Evolutionary conservation across 768 basidiomycete genomes (phyloP), one percentile per base, ranked within the genome.

Genomic region (Mycena sanguinolenta): DNA sequence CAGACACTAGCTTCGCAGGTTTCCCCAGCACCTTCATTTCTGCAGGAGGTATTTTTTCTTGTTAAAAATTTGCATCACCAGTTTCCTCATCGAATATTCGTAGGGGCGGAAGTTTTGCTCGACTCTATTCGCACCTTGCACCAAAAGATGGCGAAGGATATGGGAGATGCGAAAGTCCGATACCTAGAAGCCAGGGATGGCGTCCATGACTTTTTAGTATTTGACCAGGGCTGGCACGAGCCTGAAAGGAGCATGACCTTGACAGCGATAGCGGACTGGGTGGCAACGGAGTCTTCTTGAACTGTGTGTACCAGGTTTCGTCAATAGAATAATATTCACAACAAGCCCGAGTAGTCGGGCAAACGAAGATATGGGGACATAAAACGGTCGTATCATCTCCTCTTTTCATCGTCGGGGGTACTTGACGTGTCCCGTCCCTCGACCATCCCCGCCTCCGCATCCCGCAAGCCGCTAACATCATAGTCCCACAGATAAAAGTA

Each of bases 401-500:
- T 70, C 58, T 70, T 70, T 13, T 60, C 59, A 1, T 65, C 53
- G 13, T 28, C 60, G 16, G 63, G 44, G 17, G 49, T 57, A 34
- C 65, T 53, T 64, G 65, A 13, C 19, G 46, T 61, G 34, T 71
- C 60, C 66, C 63, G 70, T 61, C 73, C 25, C 50, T 67, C 44
- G 25, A 73, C 68, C 46, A 80, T 77, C 0, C 82, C 84, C 5
- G 77, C 77, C 71, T 90, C 89, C 3, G 81, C 83, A 4, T 73
- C 67, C 23, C 79, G 77, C 50, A 89, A 72, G 17, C 82, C 83
- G 28, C 76, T 83, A 7, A 77, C 78, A 49, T 79, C 70, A 78
- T 85, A 87, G 74, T 92, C 89, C 36, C 76, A 75, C 6, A 92
- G 85, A 74, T 90, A 90, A 80, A 91, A 89, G 75, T 91, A 92